These are phyloP conservation scores for Neoscytalidium dimidiatum DNA, from an alignment of 2,329 filamentous ascomycete genomes.

Conservation along the genomic window DNA sequence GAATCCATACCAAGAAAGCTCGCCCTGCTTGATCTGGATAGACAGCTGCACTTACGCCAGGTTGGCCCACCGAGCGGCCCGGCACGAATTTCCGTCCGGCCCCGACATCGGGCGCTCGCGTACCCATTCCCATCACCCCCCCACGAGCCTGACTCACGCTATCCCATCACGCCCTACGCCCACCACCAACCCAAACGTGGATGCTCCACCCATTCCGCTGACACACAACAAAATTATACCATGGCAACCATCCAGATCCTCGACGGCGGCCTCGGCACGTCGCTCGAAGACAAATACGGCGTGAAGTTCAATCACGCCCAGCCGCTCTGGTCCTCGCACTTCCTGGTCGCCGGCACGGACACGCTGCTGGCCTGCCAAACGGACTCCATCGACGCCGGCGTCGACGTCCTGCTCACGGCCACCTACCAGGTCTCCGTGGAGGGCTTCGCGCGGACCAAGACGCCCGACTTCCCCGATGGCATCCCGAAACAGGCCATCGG, in stretches of 20 bases:
- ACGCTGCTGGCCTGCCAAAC: neutral
- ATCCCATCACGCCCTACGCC: too few relatives aligned
- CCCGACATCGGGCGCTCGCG: too few relatives aligned
- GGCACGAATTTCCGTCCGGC: too few relatives aligned
- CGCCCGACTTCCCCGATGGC: neutral
- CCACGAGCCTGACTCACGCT: too few relatives aligned
- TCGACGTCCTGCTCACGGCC: neutral
- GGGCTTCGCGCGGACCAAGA: neutral
- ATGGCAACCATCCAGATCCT: neutral
- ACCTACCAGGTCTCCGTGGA: neutral
- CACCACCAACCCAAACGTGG: too few relatives aligned
- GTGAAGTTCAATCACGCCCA: neutral
- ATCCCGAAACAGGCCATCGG: neutral
- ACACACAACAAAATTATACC: too few relatives aligned
- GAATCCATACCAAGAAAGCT: too few relatives aligned
- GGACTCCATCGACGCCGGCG: neutral
- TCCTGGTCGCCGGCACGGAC: neutral
- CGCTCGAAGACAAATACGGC: neutral
- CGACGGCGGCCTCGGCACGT: neutral
- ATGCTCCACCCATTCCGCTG: too few relatives aligned
- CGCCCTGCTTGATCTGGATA: too few relatives aligned
- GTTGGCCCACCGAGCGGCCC: too few relatives aligned
- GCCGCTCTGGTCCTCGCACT: slow-evolving; percentile 3
- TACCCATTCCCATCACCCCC: too few relatives aligned
- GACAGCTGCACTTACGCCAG: too few relatives aligned